Evolutionary conservation across 768 basidiomycete species (phyloP).

Genomic region (Leccinellum rugosiceps): DNA sequence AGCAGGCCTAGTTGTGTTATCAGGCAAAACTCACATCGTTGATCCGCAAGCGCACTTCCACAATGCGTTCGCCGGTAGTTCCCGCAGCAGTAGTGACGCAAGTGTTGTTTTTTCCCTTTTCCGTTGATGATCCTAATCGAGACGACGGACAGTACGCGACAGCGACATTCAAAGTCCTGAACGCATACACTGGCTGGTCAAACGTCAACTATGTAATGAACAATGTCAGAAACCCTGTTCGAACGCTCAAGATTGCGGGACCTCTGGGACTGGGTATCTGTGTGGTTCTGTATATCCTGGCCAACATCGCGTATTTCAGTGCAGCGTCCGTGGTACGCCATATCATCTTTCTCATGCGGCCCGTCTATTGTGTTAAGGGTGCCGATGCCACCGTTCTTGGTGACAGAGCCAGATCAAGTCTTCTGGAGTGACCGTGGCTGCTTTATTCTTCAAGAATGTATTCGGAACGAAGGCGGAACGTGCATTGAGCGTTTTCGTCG

Average conservation of each 20-base stretch:
- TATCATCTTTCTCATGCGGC: too few relatives aligned
- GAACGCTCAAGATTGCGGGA: conserved; percentile 60
- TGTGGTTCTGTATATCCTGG: conserved; percentile 49
- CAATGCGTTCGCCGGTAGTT: conserved; percentile 55
- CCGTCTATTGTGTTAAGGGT: neutral
- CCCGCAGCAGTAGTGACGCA: conserved; percentile 48
- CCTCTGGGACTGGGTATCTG: conserved; percentile 57
- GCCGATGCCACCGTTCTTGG: neutral
- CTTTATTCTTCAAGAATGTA: conserved; percentile 57
- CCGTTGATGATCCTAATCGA: neutral
- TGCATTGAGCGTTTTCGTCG: conserved; percentile 55
- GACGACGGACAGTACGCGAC: conserved; percentile 47
- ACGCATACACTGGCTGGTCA: conserved; percentile 50
- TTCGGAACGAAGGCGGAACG: conserved; percentile 52
- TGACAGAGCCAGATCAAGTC: conserved; percentile 42
- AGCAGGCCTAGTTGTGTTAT: conserved; percentile 59
- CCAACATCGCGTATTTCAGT: conserved; percentile 58
- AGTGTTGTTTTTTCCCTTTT: neutral
- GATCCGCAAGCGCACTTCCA: conserved; percentile 59
- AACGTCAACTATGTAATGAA: conserved; percentile 45
- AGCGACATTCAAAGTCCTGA: conserved; percentile 57
- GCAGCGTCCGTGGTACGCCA: conserved; percentile 22
- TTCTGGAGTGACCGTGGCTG: conserved; percentile 54
- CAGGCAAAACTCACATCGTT: conserved; percentile 50
- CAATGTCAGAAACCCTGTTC: conserved; percentile 56